A percentile compares a stretch with the other conserved stretches of the same genome.
phyloP scores from a whole-genome alignment of 331 rosid species.

The Rhamnella rubrinervis region DNA sequence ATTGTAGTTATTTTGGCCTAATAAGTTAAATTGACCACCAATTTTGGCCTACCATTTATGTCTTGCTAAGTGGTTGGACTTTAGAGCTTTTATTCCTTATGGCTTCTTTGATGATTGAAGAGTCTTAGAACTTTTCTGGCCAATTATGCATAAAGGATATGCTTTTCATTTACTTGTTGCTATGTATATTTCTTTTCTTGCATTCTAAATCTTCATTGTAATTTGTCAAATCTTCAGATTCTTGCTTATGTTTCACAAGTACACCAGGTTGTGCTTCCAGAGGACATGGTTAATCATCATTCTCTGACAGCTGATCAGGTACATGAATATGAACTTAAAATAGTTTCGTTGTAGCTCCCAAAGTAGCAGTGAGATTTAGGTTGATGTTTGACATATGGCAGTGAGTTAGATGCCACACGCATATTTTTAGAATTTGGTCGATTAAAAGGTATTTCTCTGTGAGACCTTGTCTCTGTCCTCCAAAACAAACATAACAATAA shows the following conservation, averaged over 20 bases:
- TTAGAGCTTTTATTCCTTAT: background rate
- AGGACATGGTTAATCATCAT: conserved; percentile 57
- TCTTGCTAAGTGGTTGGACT: background rate
- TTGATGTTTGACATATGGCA: conserved; percentile 6
- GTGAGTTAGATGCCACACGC: too few relatives aligned
- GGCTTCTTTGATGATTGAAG: background rate
- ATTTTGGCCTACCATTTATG: too few relatives aligned
- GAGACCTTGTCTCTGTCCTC: too few relatives aligned
- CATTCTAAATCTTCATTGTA: conserved; percentile 22
- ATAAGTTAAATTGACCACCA: too few relatives aligned
- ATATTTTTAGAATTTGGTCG: too few relatives aligned
- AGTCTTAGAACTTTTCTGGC: background rate
- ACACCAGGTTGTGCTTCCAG: conserved; percentile 74
- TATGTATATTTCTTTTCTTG: conserved; percentile 7
- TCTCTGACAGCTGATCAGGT: conserved; percentile 78
- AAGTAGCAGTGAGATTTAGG: conserved; percentile 14
- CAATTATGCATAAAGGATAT: background rate
- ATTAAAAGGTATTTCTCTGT: too few relatives aligned
- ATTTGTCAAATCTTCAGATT: conserved; percentile 49
- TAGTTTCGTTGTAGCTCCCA: background rate
- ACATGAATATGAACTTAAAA: conserved; percentile 27
- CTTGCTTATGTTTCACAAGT: conserved; percentile 97
- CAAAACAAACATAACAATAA: background rate
- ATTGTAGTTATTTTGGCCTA: too few relatives aligned
- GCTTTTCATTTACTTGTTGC: background rate